Conservation (phyloP, 768 basidiomycete species). For the Boletus sp. region DNA sequence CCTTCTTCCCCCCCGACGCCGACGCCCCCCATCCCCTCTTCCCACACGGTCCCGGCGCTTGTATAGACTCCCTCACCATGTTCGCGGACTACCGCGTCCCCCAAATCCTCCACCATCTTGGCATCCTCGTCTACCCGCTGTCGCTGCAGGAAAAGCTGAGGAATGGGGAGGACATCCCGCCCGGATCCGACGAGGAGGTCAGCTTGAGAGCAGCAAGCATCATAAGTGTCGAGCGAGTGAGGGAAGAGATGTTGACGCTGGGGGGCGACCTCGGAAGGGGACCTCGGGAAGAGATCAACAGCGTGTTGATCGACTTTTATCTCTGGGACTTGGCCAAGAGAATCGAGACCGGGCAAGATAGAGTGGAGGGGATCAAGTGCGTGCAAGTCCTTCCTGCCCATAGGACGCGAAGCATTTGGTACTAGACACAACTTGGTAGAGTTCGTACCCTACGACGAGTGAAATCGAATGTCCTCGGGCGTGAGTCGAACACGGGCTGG, state of each 20-base stretch:
- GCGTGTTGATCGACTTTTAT: conserved; percentile 88
- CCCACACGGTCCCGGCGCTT: conserved; percentile 50
- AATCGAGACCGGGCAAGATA: conserved; percentile 60
- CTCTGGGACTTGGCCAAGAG: conserved; percentile 85
- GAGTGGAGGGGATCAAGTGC: conserved; percentile 55
- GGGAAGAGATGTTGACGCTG: conserved; percentile 49
- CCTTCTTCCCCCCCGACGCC: conserved; percentile 65
- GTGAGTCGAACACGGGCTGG: neutral
- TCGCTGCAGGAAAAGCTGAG: conserved; percentile 51
- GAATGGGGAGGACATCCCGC: conserved; percentile 41
- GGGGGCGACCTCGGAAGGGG: conserved; percentile 27
- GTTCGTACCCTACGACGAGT: conserved; percentile 13
- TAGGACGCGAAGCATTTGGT: conserved; percentile 83
- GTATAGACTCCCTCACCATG: conserved; percentile 79
- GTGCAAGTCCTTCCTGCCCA: conserved; percentile 65
- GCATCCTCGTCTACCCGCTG: conserved; percentile 68
- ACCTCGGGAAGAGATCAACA: conserved; percentile 42
- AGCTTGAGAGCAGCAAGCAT: conserved; percentile 79
- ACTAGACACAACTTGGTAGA: conserved; percentile 39
- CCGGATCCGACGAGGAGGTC: conserved; percentile 68
- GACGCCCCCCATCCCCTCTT: conserved; percentile 65
- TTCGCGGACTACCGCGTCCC: conserved; percentile 93
- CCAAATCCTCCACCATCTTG: conserved; percentile 83
- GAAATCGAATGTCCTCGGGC: neutral
- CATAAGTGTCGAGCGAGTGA: conserved; percentile 71